phyloP scores from a whole-genome alignment of 176 grass and related monocot species.

The Dactylis glomerata region DNA sequence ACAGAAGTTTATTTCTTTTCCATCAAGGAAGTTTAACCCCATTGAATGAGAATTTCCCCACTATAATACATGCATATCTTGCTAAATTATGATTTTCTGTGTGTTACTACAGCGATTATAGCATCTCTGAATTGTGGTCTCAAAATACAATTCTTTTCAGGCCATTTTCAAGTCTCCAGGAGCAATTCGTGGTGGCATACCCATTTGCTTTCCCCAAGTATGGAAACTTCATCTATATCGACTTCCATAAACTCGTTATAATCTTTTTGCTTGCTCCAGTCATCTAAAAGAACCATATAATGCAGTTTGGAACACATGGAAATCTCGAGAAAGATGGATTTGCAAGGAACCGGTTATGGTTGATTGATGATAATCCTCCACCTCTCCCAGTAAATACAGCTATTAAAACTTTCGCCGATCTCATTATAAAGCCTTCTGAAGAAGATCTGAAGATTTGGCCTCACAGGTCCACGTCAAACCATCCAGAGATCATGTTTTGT shows the following conservation, averaged over 20 bases:
- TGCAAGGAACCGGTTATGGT: constrained; percentile 68
- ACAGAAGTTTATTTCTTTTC: not conserved
- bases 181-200: constrained; percentile 82
- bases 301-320: constrained; percentile 77
- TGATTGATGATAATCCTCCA: constrained; percentile 67
- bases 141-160: constrained; percentile 28
- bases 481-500: not conserved
- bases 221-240: constrained; percentile 30
- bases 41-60: not conserved
- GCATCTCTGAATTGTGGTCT: not conserved
- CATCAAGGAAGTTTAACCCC: not conserved
- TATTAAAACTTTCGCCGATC: constrained; percentile 72
- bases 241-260: not conserved
- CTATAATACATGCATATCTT: not conserved
- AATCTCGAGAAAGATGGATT: constrained; percentile 74
- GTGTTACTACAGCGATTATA: not conserved
- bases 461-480: constrained; percentile 52
- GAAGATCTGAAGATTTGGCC: constrained; percentile 84
- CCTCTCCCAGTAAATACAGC: constrained; percentile 54
- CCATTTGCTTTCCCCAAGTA: constrained; percentile 98
- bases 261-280: not conserved
- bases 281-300: constrained; percentile 26
- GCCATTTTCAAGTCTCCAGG: constrained; percentile 74
- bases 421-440: constrained; percentile 77
- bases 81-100: not conserved